These are phyloP conservation scores for Luffa acutangula DNA, from an alignment of 306 rosid genomes.

Conservation along the genomic window DNA sequence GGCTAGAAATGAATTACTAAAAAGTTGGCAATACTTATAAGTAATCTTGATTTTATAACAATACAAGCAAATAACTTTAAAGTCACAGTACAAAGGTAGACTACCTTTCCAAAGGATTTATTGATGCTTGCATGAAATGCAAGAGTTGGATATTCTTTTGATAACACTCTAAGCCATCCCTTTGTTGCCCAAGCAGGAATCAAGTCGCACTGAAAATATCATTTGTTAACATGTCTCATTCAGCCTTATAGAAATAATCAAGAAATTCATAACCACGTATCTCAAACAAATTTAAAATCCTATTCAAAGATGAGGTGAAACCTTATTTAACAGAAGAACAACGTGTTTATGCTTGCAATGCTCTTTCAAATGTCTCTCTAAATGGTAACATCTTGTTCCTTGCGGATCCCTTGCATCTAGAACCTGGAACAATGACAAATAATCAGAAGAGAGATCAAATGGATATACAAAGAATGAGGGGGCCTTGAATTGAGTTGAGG, in stretches of 20 bases:
- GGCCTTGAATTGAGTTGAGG: not conserved
- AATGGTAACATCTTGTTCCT: constrained; percentile 89
- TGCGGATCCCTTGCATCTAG: constrained; percentile 92
- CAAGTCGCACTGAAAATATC: constrained; percentile 55
- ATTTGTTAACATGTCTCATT: not conserved
- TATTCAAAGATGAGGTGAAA: constrained; percentile 9
- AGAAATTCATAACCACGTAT: not conserved
- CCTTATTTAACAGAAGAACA: constrained; percentile 87
- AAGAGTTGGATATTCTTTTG: constrained; percentile 76
- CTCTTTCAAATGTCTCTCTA: constrained; percentile 93
- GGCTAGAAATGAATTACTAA: not conserved
- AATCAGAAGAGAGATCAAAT: not conserved
- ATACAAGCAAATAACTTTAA: not conserved
- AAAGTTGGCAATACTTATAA: not conserved
- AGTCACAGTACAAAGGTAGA: not conserved
- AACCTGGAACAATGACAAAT: constrained; percentile 40
- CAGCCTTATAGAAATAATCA: not conserved
- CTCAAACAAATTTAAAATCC: not conserved
- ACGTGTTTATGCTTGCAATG: constrained; percentile 80
- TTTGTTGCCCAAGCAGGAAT: constrained; percentile 94
- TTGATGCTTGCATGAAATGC: constrained; percentile 95
- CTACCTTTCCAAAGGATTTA: constrained; percentile 95
- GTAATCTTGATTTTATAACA: not conserved
- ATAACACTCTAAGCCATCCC: constrained; percentile 85
- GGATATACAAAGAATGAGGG: not conserved